Evolutionary conservation across 495 filamentous ascomycete species (phyloP), one percentile per base, ranked within the genome.

Genomic region (Podospora fimiseda): DNA sequence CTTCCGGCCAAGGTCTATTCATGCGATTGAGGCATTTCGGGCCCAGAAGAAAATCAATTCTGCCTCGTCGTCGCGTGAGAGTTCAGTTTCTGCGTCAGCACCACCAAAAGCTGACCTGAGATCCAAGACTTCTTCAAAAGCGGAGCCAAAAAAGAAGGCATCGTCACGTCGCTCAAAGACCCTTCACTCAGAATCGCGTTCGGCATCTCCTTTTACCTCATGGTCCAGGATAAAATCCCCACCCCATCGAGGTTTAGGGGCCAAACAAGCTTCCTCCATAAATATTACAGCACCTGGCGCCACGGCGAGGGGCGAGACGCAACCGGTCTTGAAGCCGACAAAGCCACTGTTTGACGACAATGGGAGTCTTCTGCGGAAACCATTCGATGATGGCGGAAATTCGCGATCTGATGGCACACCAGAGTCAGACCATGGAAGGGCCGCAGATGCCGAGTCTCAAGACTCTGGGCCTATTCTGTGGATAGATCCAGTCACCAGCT

Each of bases 141-240:
- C 13, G 4, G 9, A 9, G 9, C 5, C 8, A 7, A 9, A 9
- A 1, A 40, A 13, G 36, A 39, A 22, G 13, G 30, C n/a, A 9
- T 3, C 45, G n/a, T 19, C 19, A 18, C 18, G 9, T 19, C 42
- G n/a, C 18, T 39, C 37, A 11, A 48, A 30, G 1, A 51, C 16
- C 23, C 21, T 27, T 9, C 23, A 19, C 19, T 9, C 45, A 0
- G 51, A 30, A 9, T 41, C 15, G 52, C 49, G 64, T 50, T 21
- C 50, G 5, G 55, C 61, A 6, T 72, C 72, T 4, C 69, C 73
- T 11, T 89, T 91, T 52, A 66, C 71, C 48, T 63, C 61, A 2
- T 93, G 88, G 85, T 81, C 82, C 24, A 79, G 80, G 46, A 73
- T 89, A 19, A 94, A 92, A 65, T 74, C 73, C 20, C 79, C 80